Base-by-base conservation (phyloP, 2,329 filamentous ascomycete genomes). In the Aspergillus pseudoterreus region DNA sequence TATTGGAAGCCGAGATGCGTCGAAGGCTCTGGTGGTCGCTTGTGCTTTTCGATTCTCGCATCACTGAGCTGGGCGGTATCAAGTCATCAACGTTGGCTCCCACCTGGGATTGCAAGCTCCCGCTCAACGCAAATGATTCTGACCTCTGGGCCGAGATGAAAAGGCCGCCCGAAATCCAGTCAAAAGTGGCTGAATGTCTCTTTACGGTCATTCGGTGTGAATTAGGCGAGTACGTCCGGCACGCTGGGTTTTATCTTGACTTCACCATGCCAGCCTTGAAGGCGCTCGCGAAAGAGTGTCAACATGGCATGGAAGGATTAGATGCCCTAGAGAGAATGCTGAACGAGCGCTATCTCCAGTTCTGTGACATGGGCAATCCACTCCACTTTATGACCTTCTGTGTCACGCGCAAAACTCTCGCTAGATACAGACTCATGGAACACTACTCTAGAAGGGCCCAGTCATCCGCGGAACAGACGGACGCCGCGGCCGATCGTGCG, bases 11-110 rank as follows among this genome's bases (percentile, higher is more conserved):
- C 3, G 86, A 90, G 69, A 80, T 87, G 68, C 80, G 86, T n/a
- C 80, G 86, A 45, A 78, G 87, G 35, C 71, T 90, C 1, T 90
- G 86, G 86, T 90, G 86, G 86, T 82, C 83, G 30, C 75, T 91
- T 14, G 77, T 86, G 12, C 75, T 82, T 22, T 86, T 88, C 57
- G 87, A 91, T 65, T 77, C 80, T 53, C 83, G 87, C 19, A 80
- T 88, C 35, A 79, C 83, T 51, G 86, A 90, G 64, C 80, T 89
- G 67, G 79, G 82, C 3, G 80, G 81, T 45, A 81, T 62, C 50
- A 74, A 68, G 53, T 60, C 59, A 9, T 52, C 65, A 2, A 63
- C 57, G 2, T 52, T 79, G 12, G 54, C 56, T 54, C 75, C 75
- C 1, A 72, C 67, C 1, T 79, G 75, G 75, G 71, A 76, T 55